These are phyloP conservation scores for Scorias spongiosa DNA, from an alignment of 2,329 filamentous ascomycete species.

Conservation along the genomic window DNA sequence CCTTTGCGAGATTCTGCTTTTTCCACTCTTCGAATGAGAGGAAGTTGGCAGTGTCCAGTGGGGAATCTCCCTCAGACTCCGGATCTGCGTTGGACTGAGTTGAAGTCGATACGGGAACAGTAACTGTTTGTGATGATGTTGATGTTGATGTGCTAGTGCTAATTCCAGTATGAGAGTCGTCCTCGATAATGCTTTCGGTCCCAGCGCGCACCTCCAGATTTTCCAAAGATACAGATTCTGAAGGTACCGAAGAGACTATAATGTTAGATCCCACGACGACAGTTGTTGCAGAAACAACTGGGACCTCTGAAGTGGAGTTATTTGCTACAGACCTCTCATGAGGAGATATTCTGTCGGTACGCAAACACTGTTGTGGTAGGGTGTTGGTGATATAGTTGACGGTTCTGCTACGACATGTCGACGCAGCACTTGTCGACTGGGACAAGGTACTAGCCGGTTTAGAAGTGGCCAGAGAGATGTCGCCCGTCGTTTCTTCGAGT, in stretches of 20 bases:
- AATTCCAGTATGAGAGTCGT: not conserved
- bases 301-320: no score
- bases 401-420: conserved; percentile 40
- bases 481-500: no score
- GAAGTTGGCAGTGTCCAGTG: conserved; percentile 64
- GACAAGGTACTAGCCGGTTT: no score
- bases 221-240: no score
- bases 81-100: not conserved
- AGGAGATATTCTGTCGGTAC: conserved; percentile 38
- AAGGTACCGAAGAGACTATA: no score
- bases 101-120: not conserved
- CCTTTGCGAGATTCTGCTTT: conserved; percentile 74
- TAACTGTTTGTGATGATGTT: not conserved
- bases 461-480: no score
- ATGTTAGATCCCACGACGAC: no score
- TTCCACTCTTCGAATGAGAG: conserved; percentile 99
- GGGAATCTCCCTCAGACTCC: conserved; percentile 47
- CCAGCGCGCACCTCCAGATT: no score
- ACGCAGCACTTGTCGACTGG: conserved; percentile 1
- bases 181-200: no score
- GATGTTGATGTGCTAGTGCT: not conserved
- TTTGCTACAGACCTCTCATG: not conserved
- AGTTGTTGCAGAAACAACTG: no score
- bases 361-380: conserved; percentile 60
- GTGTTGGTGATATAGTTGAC: conserved; percentile 73